phyloP scores from a whole-genome alignment of 345 rosid species.

The Eutrema heterophyllum region DNA sequence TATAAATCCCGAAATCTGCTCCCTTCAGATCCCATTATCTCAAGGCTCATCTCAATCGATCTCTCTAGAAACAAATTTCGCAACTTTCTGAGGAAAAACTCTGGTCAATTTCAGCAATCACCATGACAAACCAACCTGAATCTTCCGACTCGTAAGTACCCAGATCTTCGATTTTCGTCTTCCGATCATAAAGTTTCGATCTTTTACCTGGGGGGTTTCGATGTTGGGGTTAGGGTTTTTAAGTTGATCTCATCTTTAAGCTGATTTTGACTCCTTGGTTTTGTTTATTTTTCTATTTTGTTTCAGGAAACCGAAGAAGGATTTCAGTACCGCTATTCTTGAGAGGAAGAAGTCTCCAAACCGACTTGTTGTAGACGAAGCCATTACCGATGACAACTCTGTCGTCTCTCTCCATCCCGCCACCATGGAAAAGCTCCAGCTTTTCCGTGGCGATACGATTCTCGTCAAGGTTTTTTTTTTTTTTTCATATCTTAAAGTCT shows the following conservation, averaged over 20 bases:
- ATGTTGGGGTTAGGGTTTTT: background rate
- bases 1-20: conserved; percentile 13
- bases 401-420: conserved; percentile 81
- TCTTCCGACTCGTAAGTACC: conserved; percentile 76
- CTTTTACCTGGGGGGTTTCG: background rate
- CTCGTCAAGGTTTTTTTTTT: conserved; percentile 56
- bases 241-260: background rate
- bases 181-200: background rate
- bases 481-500: background rate
- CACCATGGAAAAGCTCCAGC: conserved; percentile 98
- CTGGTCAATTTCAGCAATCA: background rate
- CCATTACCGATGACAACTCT: conserved; percentile 85
- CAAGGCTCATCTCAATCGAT: background rate
- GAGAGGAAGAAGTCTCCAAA: conserved; percentile 90
- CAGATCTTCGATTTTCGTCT: conserved; percentile 34
- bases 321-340: conserved; percentile 84
- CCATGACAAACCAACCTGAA: conserved; percentile 75
- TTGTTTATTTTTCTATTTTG: background rate
- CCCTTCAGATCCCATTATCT: conserved; percentile 9
- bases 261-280: background rate
- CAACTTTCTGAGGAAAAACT: background rate
- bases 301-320: conserved; percentile 74
- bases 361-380: conserved; percentile 89
- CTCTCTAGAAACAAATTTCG: background rate
- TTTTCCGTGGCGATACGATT: conserved; percentile 93